Evolutionary conservation across 1,139 yeast species (phyloP), one percentile per base, ranked within the genome.

Genomic region (Geotrichum siamense): DNA sequence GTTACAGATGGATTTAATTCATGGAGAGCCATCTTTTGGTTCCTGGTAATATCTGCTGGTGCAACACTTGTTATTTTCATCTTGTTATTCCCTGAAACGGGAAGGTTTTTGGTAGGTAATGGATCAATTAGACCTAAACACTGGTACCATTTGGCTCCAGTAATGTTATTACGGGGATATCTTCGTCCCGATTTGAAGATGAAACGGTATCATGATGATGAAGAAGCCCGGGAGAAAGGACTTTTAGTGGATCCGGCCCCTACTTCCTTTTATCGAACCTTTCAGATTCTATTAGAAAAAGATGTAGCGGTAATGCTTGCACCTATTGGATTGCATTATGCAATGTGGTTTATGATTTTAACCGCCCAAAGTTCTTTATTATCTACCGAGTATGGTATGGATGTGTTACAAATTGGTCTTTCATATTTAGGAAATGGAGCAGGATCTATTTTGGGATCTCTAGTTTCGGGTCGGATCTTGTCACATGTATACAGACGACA

Each of bases 1-100:
- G 60, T 84, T 29, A 74, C 79, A 2, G 63, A 74, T 2, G 61
- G 71, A 15, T 75, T 81, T 68, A 72, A 75, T 10, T 19, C 32
- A 12, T 84, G 94, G 93, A 69, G 86, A 48, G 78, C 85, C 0
- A 77, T 83, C 19, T 85, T 84, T 56, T 79, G 85, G 76, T 81
- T 83, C 50, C 62, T 82, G 42, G 78, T 82, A 3, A 76, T 82
- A 19, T 74, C 79, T 3, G 71, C 79, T 15, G 78, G 78, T 1
- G 68, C 69, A 1, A 56, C 70, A 2, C 19, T 78, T 1, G 27
- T 55, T 12, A 25, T 55, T 1, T 44, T 64, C 8, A 39, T 57
- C 9, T 22, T 63, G 10, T 41, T 71, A 0, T 57, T 83, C 9
- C 94, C 94, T 0, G 94, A 85, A 55, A 84, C 94, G 0, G 76